Evolutionary conservation across 2,329 filamentous ascomycete species (phyloP), one percentile per base, ranked within the genome.

Genomic region (Knoxdaviesia proteae): DNA sequence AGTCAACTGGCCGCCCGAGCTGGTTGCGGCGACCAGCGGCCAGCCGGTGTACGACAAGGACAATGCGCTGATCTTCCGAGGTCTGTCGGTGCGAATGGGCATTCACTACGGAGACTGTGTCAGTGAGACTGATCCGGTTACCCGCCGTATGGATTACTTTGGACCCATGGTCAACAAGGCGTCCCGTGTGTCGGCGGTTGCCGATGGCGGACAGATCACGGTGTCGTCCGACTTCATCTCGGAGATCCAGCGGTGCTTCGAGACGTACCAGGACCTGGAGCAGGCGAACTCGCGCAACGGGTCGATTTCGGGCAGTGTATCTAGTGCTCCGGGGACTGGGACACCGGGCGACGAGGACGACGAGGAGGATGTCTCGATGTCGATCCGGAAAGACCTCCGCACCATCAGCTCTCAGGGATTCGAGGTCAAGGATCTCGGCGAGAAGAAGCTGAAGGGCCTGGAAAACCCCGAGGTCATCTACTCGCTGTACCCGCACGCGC

Each of bases 151-250:
- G 90, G 90, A 98, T 54, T 98, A 98, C 62, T 98, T 96, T 56
- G 90, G 90, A 0, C 90, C 90, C 9, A 98, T 98, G 86, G 90
- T 98, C 53, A 98, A 98, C 61, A 87, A 92, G 54, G 84, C 90
- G 1, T 81, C 90, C 10, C 81, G 90, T 62, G 93, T 98, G 49
- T 90, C 84, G 6, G 80, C 84, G 29, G 87, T 94, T 38, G 90
- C 90, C 34, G 90, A 98, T 56, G 90, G 90, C 47, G 90, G 90
- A 1, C 88, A 98, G 57, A 94, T 96, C 49, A 90, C 88, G 0
- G 90, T 96, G 2, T 94, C 87, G 1, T 86, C 86, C 1, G 90
- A 98, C 58, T 96, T 96, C 60, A 93, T 98, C 54, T 83, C 82
- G 8, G 90, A 98, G 58, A 88, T 96, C 44, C 84, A 94, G 56